Conservation (phyloP, 2,329 filamentous ascomycete species). For the Helicocarpus griseus region DNA sequence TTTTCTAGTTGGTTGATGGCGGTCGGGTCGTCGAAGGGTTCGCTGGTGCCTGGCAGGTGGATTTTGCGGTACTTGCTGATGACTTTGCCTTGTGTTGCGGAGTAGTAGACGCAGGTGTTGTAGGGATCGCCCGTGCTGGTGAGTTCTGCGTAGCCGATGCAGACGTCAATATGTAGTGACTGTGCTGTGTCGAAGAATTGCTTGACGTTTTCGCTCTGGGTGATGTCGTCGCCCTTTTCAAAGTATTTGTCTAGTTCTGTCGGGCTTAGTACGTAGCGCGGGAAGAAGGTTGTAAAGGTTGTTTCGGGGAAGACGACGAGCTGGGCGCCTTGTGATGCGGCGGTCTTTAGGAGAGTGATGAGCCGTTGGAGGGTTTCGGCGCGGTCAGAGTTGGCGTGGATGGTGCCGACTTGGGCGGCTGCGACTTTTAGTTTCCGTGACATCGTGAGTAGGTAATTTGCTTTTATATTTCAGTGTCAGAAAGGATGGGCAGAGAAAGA, state of each 20-base stretch:
- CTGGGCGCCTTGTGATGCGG: not conserved
- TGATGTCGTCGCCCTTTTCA: constrained; percentile 3
- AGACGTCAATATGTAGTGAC: not conserved
- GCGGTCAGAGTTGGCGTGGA: not conserved
- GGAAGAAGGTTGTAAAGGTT: constrained; percentile 2
- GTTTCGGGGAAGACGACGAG: not conserved
- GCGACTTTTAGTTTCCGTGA: not conserved
- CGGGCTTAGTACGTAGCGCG: not conserved
- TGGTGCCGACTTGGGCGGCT: not conserved
- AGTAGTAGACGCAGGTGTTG: constrained; percentile 1
- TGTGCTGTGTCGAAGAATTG: not conserved
- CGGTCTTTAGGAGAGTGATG: not conserved
- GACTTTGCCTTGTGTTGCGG: not conserved
- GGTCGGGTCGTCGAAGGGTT: not conserved
- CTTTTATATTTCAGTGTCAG: not conserved
- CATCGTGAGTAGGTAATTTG: not conserved
- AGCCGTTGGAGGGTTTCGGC: not conserved
- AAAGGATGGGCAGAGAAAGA: no score
- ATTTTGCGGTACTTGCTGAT: constrained; percentile 3
- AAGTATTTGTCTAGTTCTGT: not conserved
- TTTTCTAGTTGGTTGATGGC: constrained; percentile 1
- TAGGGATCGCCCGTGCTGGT: not conserved
- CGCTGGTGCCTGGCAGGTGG: not conserved
- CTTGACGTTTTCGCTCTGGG: not conserved
- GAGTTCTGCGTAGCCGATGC: not conserved